Evolutionary conservation across 1,139 yeast genomes (phyloP).

Genomic region (Yamadazyma jaroonii): DNA sequence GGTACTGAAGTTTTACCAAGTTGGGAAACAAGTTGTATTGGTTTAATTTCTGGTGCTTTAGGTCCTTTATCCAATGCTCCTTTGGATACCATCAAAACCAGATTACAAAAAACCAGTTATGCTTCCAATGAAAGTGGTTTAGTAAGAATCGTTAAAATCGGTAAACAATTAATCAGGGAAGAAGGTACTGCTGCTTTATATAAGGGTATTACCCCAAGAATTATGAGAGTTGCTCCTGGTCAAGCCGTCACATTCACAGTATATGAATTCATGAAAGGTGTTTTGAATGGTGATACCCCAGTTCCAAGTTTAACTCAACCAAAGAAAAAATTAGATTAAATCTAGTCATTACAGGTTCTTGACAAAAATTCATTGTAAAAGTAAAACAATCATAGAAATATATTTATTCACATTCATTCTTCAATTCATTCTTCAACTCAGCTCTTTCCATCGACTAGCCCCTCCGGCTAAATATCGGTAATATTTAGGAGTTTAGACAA

Average conservation of each 20-base stretch:
- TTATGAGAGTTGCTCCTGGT: slow-evolving; percentile 99
- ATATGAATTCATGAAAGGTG: slow-evolving; percentile 80
- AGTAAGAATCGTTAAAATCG: slow-evolving; percentile 77
- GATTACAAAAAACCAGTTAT: slow-evolving; percentile 89
- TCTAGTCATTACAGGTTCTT: neutral
- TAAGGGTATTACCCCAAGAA: slow-evolving; percentile 98
- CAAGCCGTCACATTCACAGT: slow-evolving; percentile 98
- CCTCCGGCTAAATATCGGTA: no score
- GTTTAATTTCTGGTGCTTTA: slow-evolving; percentile 91
- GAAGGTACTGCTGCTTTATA: slow-evolving; percentile 87
- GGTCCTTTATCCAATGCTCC: slow-evolving; percentile 99
- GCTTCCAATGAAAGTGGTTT: slow-evolving; percentile 69
- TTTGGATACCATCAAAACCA: slow-evolving; percentile 92
- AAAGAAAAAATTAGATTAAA: slow-evolving; percentile 17
- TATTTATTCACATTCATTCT: slow-evolving; percentile 1
- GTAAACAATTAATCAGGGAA: slow-evolving; percentile 76
- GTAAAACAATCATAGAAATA: slow-evolving; percentile 1
- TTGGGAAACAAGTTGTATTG: slow-evolving; percentile 92
- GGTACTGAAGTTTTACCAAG: slow-evolving; percentile 69
- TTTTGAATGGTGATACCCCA: slow-evolving; percentile 47
- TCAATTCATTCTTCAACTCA: neutral
- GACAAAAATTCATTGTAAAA: slow-evolving; percentile 1
- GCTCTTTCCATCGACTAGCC: no score
- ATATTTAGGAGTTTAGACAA: no score
- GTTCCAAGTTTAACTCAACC: slow-evolving; percentile 17